Base-by-base conservation (phyloP, 345 rosid species). In the Arabis alpina region DNA sequence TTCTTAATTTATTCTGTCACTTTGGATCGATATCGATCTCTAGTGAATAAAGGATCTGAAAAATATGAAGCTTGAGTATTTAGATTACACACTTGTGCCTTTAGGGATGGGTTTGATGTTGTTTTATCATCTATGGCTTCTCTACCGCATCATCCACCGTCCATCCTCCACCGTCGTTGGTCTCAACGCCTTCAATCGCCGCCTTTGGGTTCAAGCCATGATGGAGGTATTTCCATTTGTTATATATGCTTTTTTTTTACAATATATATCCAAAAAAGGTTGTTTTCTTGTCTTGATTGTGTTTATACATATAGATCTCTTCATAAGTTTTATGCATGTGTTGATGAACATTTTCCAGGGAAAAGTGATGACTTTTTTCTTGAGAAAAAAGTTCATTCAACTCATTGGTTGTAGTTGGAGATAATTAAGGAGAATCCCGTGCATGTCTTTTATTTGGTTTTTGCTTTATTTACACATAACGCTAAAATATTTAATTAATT, bases 181-280 rank as follows among this genome's bases (percentile, higher is more conserved):
- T 45, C 64, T 92, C 30, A 92, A 92, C 40, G 83, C 95, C 66
- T 75, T 88, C 75, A 90, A 85, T 65, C 96, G 98, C 76, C 85
- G 93, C 66, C 87, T 82, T 63, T 90, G 97, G 98, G 95, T 92
- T 54, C 81, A 64, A 15, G 93, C 93, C 68, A 92, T 93, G 97
- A 90, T 93, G 97, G 95, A 92, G 94, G 96, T 88, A 28, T 1
- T 25, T 0, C 14, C 8, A 13, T 32, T 61, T 57, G 3, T 24
- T 10, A 1, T 60, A 15, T 3, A 23, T 13, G 3, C 8, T 3
- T 47, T 23, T 0, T 32, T 32, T 36, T 8, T 36, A 36, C 8
- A 2, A 1, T 40, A 3, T 47, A 32, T 13, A 45, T 36, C n/a
- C n/a, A 47, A 11, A 30, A 41, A 19, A 19, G 4, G 3, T 8